Evolutionary conservation across 2,329 filamentous ascomycete species (phyloP).

Genomic region (Aureobasidium mangrovei): DNA sequence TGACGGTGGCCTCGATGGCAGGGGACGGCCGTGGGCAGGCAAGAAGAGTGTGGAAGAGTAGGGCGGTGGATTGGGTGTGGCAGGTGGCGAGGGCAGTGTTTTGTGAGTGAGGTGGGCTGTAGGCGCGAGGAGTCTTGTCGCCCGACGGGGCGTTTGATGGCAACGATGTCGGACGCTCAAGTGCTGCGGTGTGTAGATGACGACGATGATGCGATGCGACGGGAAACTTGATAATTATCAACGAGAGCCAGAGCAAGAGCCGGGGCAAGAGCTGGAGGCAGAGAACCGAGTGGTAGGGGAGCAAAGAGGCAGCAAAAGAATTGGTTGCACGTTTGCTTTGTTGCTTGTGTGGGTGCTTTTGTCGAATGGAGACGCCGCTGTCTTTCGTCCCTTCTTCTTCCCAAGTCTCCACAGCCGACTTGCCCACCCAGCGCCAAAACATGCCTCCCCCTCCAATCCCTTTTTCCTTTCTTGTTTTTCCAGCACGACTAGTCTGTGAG

Average conservation of each 20-base stretch:
- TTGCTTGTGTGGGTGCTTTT: no score
- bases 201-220: no score
- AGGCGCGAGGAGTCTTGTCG: conserved; percentile 6
- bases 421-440: not conserved
- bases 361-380: not conserved
- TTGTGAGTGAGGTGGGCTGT: not conserved
- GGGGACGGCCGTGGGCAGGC: not conserved
- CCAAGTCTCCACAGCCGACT: not conserved
- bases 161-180: not conserved
- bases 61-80: not conserved
- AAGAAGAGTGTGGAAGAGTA: not conserved
- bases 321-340: no score
- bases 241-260: no score
- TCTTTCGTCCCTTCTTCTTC: not conserved
- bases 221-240: no score
- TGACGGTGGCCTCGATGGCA: no score
- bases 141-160: not conserved
- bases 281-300: no score
- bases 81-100: not conserved
- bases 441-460: not conserved
- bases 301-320: no score
- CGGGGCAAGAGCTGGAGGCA: no score
- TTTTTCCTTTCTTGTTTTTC: not conserved
- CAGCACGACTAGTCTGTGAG: no score
- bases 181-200: not conserved